Base-by-base conservation (phyloP, 2,329 filamentous ascomycete species). In the Fusarium sp. region DNA sequence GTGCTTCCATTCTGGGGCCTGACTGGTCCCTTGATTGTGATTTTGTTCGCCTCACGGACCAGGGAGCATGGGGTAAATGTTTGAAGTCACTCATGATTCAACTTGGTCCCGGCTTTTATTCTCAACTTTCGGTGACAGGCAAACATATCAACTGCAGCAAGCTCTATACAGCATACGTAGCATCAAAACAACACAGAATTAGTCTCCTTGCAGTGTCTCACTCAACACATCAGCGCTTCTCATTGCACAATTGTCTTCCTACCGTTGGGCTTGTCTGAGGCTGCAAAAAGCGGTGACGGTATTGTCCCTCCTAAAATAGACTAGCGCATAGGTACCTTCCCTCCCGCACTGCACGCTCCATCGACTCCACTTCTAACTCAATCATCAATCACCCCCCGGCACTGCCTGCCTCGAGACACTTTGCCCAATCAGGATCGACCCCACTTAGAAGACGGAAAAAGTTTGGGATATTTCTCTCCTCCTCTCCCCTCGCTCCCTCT, bases 381-480 rank as follows among this genome's bases (percentile, higher is more conserved):
- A 58, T 35, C 42, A 33, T 58, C 54, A 58, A 47, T 58, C 54
- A 46, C 64, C 66, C 72, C 73, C 72, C 65, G 60, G 71, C 54
- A 53, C 65, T 60, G 64, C 43, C 64, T 67, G 49, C 56, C 65
- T 68, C 65, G 42, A 72, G 67, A 60, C 66, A 50, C 63, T 46
- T 61, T 64, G 35, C 58, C 71, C 74, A 75, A 77, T 73, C 74
- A 75, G 56, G 56, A 42, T 52, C 37, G 54, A 65, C 77, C 74
- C 77, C 77, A 79, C 77, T 69, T 60, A n/a, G 49, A 63, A 43
- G 59, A 65, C 57, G 71, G 63, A 76, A 78, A 78, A 78, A 77
- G 75, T 78, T 78, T 77, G 75, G 75, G 72, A 75, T 78, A 79
- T 79, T 79, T 79, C 68, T 79, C 73, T 73, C 58, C 64, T 76